Base-by-base conservation (phyloP, 192 early-diverging fungal species). In the Funneliformis mosseae region DNA sequence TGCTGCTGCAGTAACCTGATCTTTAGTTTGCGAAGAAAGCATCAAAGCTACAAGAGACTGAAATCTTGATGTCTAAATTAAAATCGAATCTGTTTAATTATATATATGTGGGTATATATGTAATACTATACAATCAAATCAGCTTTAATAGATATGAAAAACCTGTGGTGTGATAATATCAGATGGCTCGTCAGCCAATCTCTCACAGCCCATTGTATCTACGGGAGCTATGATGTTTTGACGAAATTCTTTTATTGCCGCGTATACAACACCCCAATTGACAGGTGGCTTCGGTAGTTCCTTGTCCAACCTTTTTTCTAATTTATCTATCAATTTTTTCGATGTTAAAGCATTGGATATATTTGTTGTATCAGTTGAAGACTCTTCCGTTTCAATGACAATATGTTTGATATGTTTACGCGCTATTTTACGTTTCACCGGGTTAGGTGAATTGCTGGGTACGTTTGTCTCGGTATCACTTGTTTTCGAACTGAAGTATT, bases 21-120 rank as follows among this genome's bases (percentile, higher is more conserved):
- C 97, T 76, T 96, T 97, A 11, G 97, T 98, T 85, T 97, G 95
- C 25, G 96, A 95, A 11, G 96, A 97, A 21, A 99, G 90, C 87
- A 95, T 94, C 48, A 99, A 85, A 1, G 97, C 88, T 18, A 96
- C 87, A 1, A 99, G 85, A 11, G 94, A 93, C 81, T 97, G 94
- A 87, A 93, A 97, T 25, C 96, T 91, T 61, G 85, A 90, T 18
- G 89, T 88, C 86, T 92, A 80, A 28, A 63, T n/a, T 50, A 70
- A 18, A 63, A 12, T 41, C 16, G 9, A 38, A 41, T 38, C 12
- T 18, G 25, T 28, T 23, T 21, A 79, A 42, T n/a, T 46, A 55
- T 21, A 55, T 41, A 10, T 25, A 14, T 10, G 3, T 5, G n/a
- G n/a, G n/a, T n/a, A n/a, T n/a, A n/a, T n/a, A 33, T 55, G 11